A percentile compares a stretch with the other conserved stretches of the same genome.
Conservation (phyloP, 495 filamentous ascomycete genomes). For the Podospora anserina region DNA sequence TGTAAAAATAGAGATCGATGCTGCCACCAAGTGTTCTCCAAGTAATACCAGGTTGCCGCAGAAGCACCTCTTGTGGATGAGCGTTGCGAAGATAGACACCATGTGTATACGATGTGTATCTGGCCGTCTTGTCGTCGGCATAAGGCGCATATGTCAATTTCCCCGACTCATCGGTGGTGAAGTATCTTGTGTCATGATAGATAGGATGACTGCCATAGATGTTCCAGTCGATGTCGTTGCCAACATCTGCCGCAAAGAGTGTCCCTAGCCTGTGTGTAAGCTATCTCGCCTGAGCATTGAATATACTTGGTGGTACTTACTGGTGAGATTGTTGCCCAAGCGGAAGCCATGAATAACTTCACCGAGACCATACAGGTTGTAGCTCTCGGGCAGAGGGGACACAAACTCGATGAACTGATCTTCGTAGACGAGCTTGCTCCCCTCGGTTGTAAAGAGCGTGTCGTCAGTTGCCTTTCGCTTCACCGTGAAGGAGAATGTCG, state of each 20-base stretch:
- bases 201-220: conserved; percentile 80
- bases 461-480: conserved; percentile 59
- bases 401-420: conserved; percentile 76
- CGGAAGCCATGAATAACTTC: conserved; percentile 73
- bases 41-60: conserved; percentile 63
- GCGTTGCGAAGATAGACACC: conserved; percentile 79
- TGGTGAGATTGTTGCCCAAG: conserved; percentile 68
- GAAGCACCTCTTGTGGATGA: conserved; percentile 72
- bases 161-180: conserved; percentile 53
- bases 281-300: neutral
- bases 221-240: conserved; percentile 64
- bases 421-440: conserved; percentile 67
- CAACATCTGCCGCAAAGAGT: conserved; percentile 67
- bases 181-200: conserved; percentile 77
- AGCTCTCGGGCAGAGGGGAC: conserved; percentile 66
- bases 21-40: conserved; percentile 79
- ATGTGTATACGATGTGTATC: conserved; percentile 68
- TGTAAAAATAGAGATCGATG: conserved; percentile 80
- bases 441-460: conserved; percentile 72
- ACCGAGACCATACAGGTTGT: conserved; percentile 79
- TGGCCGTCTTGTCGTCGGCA: conserved; percentile 49
- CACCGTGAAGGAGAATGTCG: conserved; percentile 74
- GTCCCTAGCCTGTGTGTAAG: conserved; percentile 44
- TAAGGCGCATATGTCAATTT: conserved; percentile 52
- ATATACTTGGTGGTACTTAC: conserved; percentile 23